Percentiles rank a stretch among this genome's conserved stretches.
phyloP scores from a whole-genome alignment of 306 rosid species.

The Medicago lupulina region DNA sequence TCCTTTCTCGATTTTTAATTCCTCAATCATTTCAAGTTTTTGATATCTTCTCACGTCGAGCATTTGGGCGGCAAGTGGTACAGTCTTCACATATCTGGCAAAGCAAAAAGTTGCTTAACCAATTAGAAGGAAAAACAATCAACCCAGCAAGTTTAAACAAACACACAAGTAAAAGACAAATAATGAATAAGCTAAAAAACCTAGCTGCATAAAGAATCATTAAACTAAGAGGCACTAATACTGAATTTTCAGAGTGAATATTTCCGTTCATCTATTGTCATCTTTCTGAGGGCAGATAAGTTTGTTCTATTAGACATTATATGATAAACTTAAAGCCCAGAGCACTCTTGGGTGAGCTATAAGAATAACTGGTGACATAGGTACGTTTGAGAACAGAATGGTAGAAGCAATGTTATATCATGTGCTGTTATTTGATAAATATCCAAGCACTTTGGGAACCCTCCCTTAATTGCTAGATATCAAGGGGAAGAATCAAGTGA shows the following conservation, averaged over 20 bases:
- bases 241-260: not conserved
- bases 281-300: not conserved
- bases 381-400: too few species aligned
- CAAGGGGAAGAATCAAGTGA: too few species aligned
- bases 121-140: not conserved
- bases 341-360: not conserved
- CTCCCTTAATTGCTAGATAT: too few species aligned
- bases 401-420: too few species aligned
- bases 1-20: slow-evolving; percentile 67
- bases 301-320: not conserved
- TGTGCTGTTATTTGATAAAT: too few species aligned
- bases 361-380: not conserved
- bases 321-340: not conserved
- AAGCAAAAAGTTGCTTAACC: slow-evolving; percentile 18
- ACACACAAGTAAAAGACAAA: slow-evolving; percentile 32
- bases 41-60: slow-evolving; percentile 93
- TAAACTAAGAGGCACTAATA: not conserved
- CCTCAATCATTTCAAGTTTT: slow-evolving; percentile 81
- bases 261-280: slow-evolving; percentile 22
- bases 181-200: slow-evolving; percentile 5
- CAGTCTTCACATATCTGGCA: slow-evolving; percentile 89
- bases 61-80: slow-evolving; percentile 92
- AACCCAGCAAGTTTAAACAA: slow-evolving; percentile 33
- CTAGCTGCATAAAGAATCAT: slow-evolving; percentile 21
- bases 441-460: too few species aligned